Base-by-base conservation (phyloP, 2,329 filamentous ascomycete genomes). In the Paradendryphiella salina region DNA sequence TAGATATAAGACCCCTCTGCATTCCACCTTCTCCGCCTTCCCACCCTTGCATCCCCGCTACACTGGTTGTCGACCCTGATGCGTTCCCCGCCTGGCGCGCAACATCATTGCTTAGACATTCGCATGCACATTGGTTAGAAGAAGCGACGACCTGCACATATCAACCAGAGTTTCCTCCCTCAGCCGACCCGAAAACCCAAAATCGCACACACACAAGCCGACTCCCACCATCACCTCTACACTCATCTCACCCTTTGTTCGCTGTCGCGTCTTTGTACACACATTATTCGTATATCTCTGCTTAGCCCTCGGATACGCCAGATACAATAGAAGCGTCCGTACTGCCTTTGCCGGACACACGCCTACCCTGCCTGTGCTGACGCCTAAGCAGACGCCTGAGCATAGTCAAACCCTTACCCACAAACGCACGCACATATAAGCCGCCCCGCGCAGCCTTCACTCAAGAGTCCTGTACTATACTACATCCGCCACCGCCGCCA, bases 71-170 rank as follows among this genome's bases (percentile, higher is more conserved):
- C 54, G 54, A 66, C 63, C 64, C 70, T 70, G 68, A 73, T 74
- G 72, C 70, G 64, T 68, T 65, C 70, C 65, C 67, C 64, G 69
- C 63, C 67, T 61, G 62, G 64, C 66, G 69, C 70, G 67, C 71
- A 64, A 65, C 60, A 64, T 56, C 63, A 65, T 67, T 67, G 60
- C 67, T 73, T 72, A 65, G 64, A 72, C 61, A 59, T 61, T 67
- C 70, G 68, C 65, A 73, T 73, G 70, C 64, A 66, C 69, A 64
- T 64, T 61, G 65, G 60, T 58, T 73, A 69, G 67, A 61, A 50
- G 42, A 51, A 44, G 34, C 35, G 18, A 21, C 23, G 15, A 14
- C 34, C 57, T 59, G 53, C 59, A 61, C 66, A 71, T 67, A 66
- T 64, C 61, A 65, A 63, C 53, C 61, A 54, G 52, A 60, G 33